Evolutionary conservation across 768 basidiomycete species (phyloP), one percentile per base, ranked within the genome.

Genomic region (Lactarius vividus): DNA sequence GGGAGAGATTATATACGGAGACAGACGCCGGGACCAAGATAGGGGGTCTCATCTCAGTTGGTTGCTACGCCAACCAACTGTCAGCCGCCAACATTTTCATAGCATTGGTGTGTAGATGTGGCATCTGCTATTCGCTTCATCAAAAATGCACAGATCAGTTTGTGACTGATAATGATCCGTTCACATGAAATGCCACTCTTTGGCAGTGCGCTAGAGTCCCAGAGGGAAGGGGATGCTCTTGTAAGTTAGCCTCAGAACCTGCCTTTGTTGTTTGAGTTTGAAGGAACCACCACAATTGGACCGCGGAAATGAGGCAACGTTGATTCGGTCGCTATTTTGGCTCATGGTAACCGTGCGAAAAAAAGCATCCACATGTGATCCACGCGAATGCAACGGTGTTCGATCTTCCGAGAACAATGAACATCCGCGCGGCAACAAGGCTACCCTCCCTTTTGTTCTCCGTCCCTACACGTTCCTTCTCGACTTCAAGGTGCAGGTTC

Each of bases 401-500:
- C 42, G 20, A 26, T 11, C n/a, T n/a, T 37, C 35, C 35, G 2
- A 10, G 46, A 49, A 49, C 46, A 49, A 49, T 49, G 46, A 10
- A 9, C 4, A n/a, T 23, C 46, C 46, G 46, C 13, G n/a, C n/a
- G 11, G 23, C 20, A 39, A 40, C 13, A 29, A 57, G 35, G n/a
- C 52, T 57, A 13, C 37, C 35, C 20, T 40, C 64, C 18, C 39
- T 46, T 26, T 40, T 57, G 28, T 35, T 16, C 54, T n/a, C 28
- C 9, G 31, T 35, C 29, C 31, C 64, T 8, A 7, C 53, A 3
- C 61, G 61, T 28, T 66, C 59, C 15, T 77, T 88, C 57, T 83
- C 83, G 64, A 74, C 77, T n/a, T 80, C 85, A 2, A 62, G 70
- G n/a, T 70, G 72, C 56, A 72, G 77, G 40, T 71, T 73, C 42